Conservation (phyloP, 164 flowering plant species). For the Stephania cephalantha region DNA sequence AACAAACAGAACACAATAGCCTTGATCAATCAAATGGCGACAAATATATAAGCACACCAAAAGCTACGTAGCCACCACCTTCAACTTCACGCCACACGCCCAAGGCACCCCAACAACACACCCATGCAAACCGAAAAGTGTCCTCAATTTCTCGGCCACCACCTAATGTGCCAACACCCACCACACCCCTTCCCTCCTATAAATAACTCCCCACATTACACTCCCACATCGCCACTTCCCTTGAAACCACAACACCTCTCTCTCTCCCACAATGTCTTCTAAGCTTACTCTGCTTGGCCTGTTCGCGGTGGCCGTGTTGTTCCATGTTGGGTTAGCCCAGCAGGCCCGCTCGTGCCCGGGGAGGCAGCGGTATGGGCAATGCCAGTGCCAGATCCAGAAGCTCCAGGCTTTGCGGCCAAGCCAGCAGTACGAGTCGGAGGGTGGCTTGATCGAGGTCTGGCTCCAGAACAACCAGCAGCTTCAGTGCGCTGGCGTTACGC, state of each 20-base stretch:
- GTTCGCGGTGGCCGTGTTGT: neutral
- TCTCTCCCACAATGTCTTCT: neutral
- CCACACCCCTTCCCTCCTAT: neutral
- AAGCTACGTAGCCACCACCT: no score
- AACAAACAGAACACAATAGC: no score
- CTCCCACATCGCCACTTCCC: neutral
- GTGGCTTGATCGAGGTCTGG: slow-evolving; percentile 44
- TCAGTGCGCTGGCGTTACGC: slow-evolving; percentile 40
- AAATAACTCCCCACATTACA: neutral
- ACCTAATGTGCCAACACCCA: no score
- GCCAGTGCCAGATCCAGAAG: slow-evolving; percentile 23
- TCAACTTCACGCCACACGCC: no score
- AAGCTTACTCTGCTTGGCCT: neutral
- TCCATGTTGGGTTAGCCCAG: no score
- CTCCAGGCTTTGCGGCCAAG: slow-evolving; percentile 30
- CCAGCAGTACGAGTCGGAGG: slow-evolving; percentile 28
- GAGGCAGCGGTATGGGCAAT: slow-evolving; percentile 11
- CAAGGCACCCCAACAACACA: no score
- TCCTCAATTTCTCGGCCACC: no score
- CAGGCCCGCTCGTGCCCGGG: neutral
- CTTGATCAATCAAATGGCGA: no score
- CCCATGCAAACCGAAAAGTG: no score
- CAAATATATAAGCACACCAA: no score
- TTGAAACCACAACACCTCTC: neutral
- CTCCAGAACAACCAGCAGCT: slow-evolving; percentile 29